phyloP scores from a whole-genome alignment of 2,329 filamentous ascomycete genomes.

The Mycosphaerella sp. region DNA sequence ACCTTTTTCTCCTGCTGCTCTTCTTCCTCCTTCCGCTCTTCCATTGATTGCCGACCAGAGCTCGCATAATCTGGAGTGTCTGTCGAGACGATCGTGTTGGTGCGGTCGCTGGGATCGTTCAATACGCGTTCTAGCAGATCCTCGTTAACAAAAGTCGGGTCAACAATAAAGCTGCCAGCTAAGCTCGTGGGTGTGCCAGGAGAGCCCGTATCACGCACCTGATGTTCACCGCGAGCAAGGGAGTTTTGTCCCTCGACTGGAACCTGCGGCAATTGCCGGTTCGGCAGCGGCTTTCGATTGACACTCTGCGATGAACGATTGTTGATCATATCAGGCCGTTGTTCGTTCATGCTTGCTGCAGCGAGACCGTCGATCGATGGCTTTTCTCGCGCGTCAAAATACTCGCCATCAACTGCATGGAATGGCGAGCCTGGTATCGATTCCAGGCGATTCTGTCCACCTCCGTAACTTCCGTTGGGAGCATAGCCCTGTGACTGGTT shows the following conservation, averaged over 20 bases:
- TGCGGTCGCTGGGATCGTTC: slow-evolving; percentile 25
- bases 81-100: slow-evolving; percentile 32
- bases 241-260: slow-evolving; percentile 14
- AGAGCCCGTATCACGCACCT: slow-evolving; percentile 22
- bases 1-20: slow-evolving; percentile 45
- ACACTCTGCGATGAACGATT: slow-evolving; percentile 28
- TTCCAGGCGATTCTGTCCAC: slow-evolving; percentile 37
- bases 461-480: slow-evolving; percentile 10
- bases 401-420: slow-evolving; percentile 27
- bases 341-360: slow-evolving; percentile 10
- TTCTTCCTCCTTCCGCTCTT: slow-evolving; percentile 41
- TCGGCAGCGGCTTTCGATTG: slow-evolving; percentile 28
- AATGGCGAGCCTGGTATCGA: slow-evolving; percentile 45
- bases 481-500: slow-evolving; percentile 27
- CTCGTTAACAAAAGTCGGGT: slow-evolving; percentile 37
- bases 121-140: slow-evolving; percentile 39
- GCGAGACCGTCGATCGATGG: slow-evolving; percentile 19
- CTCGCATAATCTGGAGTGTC: slow-evolving; percentile 74
- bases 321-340: slow-evolving; percentile 26
- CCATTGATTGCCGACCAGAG: slow-evolving; percentile 43
- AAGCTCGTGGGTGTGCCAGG: slow-evolving; percentile 22
- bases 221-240: slow-evolving; percentile 14
- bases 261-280: slow-evolving; percentile 7
- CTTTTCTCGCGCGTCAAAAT: slow-evolving; percentile 26
- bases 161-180: slow-evolving; percentile 24